Percentiles rank a stretch among this genome's conserved stretches.
These are phyloP conservation scores for Ceratobasidium sp. DNA, from an alignment of 1,284 basidiomycete species.

Conservation along the genomic window DNA sequence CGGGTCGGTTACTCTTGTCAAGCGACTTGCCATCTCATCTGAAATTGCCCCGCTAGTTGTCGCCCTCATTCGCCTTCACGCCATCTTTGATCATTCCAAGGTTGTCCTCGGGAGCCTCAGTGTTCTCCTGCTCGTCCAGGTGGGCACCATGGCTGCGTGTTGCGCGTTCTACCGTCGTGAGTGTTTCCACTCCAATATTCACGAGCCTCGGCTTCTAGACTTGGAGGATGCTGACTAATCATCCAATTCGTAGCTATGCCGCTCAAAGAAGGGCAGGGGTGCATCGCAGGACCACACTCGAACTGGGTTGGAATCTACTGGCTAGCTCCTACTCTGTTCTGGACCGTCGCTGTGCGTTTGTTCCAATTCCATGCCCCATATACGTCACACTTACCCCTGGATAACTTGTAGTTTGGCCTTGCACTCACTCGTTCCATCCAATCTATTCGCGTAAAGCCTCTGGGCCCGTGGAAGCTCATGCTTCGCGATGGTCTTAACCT, in stretches of 20 bases:
- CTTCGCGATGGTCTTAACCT: conserved; percentile 85
- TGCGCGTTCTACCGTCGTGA: conserved; percentile 79
- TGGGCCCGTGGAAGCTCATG: conserved; percentile 82
- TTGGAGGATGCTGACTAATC: conserved; percentile 24
- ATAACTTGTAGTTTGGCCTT: conserved; percentile 63
- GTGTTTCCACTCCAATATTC: conserved; percentile 47
- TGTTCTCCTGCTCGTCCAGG: conserved; percentile 69
- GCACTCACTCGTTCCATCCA: conserved; percentile 71
- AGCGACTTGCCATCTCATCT: conserved; percentile 18
- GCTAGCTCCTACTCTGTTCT: conserved; percentile 76
- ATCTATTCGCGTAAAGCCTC: conserved; percentile 67
- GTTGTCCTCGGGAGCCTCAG: conserved; percentile 67
- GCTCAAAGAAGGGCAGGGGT: conserved; percentile 74
- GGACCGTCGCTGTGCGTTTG: conserved; percentile 67
- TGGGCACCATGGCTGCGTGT: conserved; percentile 72
- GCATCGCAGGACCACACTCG: conserved; percentile 77
- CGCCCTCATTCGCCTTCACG: conserved; percentile 78
- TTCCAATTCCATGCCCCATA: not conserved
- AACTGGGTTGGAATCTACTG: conserved; percentile 87
- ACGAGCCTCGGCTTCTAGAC: conserved; percentile 11
- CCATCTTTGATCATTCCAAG: conserved; percentile 72
- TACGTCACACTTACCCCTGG: conserved; percentile 28
- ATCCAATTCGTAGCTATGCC: conserved; percentile 67
- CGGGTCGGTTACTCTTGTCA: conserved; percentile 34
- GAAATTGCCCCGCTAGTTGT: conserved; percentile 58